These are phyloP conservation scores for Aspergillus neoniger DNA, from an alignment of 2,329 filamentous ascomycete genomes.

Conservation along the genomic window DNA sequence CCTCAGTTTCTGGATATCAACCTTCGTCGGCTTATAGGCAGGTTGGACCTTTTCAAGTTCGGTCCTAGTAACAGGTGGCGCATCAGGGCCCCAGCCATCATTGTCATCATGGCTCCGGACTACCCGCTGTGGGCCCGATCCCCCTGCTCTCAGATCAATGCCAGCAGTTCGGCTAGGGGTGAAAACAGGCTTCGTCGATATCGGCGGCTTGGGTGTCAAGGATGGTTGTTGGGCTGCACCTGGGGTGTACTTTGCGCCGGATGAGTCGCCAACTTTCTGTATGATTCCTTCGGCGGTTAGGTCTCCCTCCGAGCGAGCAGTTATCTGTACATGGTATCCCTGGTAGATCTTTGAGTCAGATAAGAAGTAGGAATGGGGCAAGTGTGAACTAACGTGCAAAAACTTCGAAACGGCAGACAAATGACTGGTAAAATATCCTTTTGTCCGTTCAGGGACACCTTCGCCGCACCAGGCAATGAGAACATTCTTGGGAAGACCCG, in stretches of 20 bases:
- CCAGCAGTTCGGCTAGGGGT: constrained; percentile 69
- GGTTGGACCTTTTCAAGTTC: constrained; percentile 89
- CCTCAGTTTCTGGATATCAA: constrained; percentile 84
- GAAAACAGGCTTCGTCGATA: constrained; percentile 88
- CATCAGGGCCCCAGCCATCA: constrained; percentile 94
- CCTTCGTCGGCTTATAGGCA: constrained; percentile 92
- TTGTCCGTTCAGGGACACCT: constrained; percentile 95
- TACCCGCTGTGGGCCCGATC: constrained; percentile 52
- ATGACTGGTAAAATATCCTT: constrained; percentile 98
- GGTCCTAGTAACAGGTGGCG: constrained; percentile 82
- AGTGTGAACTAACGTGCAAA: constrained; percentile 63
- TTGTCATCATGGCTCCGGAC: constrained; percentile 61
- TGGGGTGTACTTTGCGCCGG: constrained; percentile 87
- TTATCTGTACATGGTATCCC: constrained; percentile 97
- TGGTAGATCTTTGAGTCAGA: constrained; percentile 27
- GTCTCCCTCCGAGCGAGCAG: constrained; percentile 86
- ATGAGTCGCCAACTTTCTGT: constrained; percentile 91
- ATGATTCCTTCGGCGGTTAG: constrained; percentile 85
- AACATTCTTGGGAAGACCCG: constrained; percentile 82
- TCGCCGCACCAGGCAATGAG: constrained; percentile 97
- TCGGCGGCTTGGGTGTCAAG: constrained; percentile 62
- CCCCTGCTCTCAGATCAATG: constrained; percentile 66
- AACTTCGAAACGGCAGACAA: constrained; percentile 85
- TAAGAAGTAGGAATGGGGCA: background rate
- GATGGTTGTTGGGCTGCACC: constrained; percentile 59